Percentiles rank a stretch among this genome's conserved stretches.
Evolutionary conservation across 441 rosid genomes (phyloP).

Genomic region (Gossypium schwendimanii): DNA sequence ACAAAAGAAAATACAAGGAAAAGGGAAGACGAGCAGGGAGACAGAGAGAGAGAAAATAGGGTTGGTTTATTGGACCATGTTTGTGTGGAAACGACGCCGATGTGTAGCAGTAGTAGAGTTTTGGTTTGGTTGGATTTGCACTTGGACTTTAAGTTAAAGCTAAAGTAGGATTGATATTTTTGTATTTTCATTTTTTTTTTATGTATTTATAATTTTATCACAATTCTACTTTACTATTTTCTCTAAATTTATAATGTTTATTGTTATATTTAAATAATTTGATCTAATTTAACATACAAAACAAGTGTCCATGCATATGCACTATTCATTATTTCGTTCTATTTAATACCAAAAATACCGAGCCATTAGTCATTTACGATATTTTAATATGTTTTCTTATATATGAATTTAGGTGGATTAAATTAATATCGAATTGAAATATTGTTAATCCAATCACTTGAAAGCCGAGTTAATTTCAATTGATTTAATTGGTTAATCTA

Average conservation of each 20-base stretch:
- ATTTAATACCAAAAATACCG: background rate
- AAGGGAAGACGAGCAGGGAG: background rate
- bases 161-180: background rate
- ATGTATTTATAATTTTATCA: background rate
- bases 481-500: no score
- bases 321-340: background rate
- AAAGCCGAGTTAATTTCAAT: no score
- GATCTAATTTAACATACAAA: background rate
- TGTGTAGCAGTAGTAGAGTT: background rate
- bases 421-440: background rate
- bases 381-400: background rate
- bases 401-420: no score
- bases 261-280: no score
- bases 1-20: background rate
- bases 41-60: background rate
- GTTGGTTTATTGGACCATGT: background rate
- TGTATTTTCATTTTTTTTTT: background rate
- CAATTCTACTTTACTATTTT: background rate
- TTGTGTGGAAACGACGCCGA: constrained; percentile 37
- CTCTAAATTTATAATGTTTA: background rate
- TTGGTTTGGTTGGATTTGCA: background rate
- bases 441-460: no score
- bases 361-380: background rate
- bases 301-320: background rate
- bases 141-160: background rate